Evolutionary conservation across 176 grass and related monocot genomes (phyloP), one percentile per base, ranked within the genome.

Genomic region (bread wheat (Triticum aestivum)): DNA sequence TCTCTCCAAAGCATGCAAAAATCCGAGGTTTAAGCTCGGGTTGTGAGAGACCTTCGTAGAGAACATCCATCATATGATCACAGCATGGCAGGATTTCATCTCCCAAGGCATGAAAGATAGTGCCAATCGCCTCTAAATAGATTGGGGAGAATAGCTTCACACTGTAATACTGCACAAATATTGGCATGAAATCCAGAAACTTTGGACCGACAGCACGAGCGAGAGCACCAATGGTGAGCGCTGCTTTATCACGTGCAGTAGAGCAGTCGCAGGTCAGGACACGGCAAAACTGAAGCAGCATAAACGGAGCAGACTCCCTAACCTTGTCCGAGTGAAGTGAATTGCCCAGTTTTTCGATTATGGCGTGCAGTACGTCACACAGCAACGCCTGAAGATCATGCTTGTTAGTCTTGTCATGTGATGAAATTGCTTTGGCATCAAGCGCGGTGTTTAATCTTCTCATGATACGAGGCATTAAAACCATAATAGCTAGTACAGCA

Each of bases 1-100:
- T 94, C 65, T 97, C 95, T 69, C 95, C 95, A 89, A 97, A 97
- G 85, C 92, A 91, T 41, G 95, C 91, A 69, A 94, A 97, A 87
- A 97, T 94, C 0, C 87, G 89, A 71, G 95, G 90, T 75, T 94
- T 88, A 44, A 97, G 92, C 92, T 75, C 84, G 9, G 82, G 75
- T 79, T 92, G 89, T 32, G 95, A 94, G 14, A 97, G 83, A 83
- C 94, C 92, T 83, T 94, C 91, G 21, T 92, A 86, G 87, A 97
- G 87, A 84, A 90, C 87, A 33, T 81, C 86, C 92, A 97, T 93
- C 65, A 97, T 94, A 17, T 87, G 87, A 89, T 97, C 90, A 72
- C 95, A 97, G 49, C 70, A 97, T 14, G 89, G 92, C 45, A 97
- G 83, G 62, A 97, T 41, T 88, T 93, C 94, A 69, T 97, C 89